These are phyloP conservation scores for Galerina sulciceps DNA, from an alignment of 768 basidiomycete genomes.

Conservation along the genomic window DNA sequence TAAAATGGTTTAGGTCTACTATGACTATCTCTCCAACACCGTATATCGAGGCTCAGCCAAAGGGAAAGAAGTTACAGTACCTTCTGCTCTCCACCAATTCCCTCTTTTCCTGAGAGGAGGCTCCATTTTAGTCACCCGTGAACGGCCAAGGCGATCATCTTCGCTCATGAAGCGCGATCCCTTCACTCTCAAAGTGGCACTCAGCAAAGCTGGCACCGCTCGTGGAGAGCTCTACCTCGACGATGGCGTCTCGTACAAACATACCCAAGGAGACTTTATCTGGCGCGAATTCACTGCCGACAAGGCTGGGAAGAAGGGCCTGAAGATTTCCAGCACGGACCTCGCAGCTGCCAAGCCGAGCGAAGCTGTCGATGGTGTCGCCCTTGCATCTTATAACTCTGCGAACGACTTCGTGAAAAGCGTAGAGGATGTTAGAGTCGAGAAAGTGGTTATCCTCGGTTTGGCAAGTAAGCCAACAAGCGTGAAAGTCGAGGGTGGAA, in stretches of 20 bases:
- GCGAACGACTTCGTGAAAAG: slow-evolving; percentile 71
- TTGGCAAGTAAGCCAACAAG: slow-evolving; percentile 61
- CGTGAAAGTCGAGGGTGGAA: slow-evolving; percentile 55
- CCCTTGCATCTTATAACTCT: slow-evolving; percentile 52
- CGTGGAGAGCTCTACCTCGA: slow-evolving; percentile 92
- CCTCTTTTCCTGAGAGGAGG: slow-evolving; percentile 92
- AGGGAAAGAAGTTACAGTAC: slow-evolving; percentile 74
- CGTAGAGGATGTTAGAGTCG: slow-evolving; percentile 75
- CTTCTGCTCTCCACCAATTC: slow-evolving; percentile 77
- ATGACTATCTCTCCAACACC: slow-evolving; percentile 83
- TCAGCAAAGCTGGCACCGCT: slow-evolving; percentile 64
- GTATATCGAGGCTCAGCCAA: slow-evolving; percentile 69
- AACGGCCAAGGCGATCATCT: slow-evolving; percentile 86
- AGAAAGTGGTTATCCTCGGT: slow-evolving; percentile 82
- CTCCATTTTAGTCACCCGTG: slow-evolving; percentile 85
- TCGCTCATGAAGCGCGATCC: slow-evolving; percentile 90
- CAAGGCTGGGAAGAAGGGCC: slow-evolving; percentile 39
- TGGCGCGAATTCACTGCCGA: slow-evolving; percentile 79
- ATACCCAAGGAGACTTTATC: slow-evolving; percentile 77
- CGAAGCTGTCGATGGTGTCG: slow-evolving; percentile 56
- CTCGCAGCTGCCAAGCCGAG: slow-evolving; percentile 47
- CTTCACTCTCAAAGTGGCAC: slow-evolving; percentile 86
- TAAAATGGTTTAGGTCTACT: slow-evolving; percentile 69
- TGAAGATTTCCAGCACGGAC: slow-evolving; percentile 59
- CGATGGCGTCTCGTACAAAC: slow-evolving; percentile 85